Evolutionary conservation across 371 early-diverging fungal species (phyloP).

Genomic region (Phascolomyces articulosus): DNA sequence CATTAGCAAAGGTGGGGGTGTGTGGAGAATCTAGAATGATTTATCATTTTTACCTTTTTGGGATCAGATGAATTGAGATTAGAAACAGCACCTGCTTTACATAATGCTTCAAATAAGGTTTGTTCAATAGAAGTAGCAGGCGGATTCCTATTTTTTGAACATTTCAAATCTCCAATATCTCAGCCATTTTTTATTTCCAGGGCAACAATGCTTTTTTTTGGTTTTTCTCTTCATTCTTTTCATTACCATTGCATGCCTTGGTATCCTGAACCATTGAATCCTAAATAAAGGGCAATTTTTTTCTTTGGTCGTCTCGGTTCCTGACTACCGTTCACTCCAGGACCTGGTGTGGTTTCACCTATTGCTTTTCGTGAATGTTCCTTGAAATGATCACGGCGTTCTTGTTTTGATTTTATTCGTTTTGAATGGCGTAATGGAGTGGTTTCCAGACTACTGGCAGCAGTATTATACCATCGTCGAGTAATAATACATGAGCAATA

Average conservation of each 20-base stretch:
- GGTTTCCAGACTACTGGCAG: background rate
- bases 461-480: background rate
- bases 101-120: conserved; percentile 79
- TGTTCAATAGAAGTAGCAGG: conserved; percentile 79
- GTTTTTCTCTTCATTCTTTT: background rate
- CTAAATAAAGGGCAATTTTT: conserved; percentile 86
- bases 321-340: background rate
- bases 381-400: background rate
- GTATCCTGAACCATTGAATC: conserved; percentile 95
- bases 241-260: conserved; percentile 93
- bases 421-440: background rate
- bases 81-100: conserved; percentile 76
- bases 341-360: background rate
- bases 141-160: conserved; percentile 55
- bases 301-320: conserved; percentile 73
- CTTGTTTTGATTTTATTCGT: background rate
- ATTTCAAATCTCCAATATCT: too few species aligned
- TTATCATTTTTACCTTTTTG: conserved; percentile 64
- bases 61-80: conserved; percentile 75
- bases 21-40: too few species aligned
- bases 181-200: too few species aligned
- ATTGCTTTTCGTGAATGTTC: background rate
- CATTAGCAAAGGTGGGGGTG: too few species aligned
- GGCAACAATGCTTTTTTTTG: background rate
- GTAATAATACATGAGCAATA: background rate